A percentile compares a stretch with the other conserved stretches of the same genome.
phyloP scores from a whole-genome alignment of 768 basidiomycete genomes.

The Pleurotus platypus region DNA sequence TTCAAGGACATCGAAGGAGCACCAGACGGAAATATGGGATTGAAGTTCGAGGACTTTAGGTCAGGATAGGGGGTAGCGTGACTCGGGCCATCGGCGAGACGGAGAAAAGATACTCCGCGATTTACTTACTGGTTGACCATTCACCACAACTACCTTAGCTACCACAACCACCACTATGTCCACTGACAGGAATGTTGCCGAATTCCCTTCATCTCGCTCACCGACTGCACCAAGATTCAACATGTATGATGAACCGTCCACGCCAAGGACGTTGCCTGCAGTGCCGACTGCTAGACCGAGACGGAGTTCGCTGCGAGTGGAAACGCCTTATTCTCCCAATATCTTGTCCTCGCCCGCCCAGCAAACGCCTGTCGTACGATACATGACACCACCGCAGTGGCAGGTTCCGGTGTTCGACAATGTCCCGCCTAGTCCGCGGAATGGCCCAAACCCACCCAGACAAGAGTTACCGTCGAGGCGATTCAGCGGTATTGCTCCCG shows the following conservation, averaged over 20 bases:
- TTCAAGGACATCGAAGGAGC: conserved; percentile 56
- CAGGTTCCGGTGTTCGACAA: conserved; percentile 23
- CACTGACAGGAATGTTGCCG: background rate
- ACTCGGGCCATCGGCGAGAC: background rate
- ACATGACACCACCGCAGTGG: conserved; percentile 20
- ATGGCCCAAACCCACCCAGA: background rate
- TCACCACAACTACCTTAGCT: background rate
- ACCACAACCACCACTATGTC: background rate
- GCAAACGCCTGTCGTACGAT: conserved; percentile 12
- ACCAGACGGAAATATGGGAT: conserved; percentile 47
- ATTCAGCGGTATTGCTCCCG: conserved; percentile 15
- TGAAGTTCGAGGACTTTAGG: conserved; percentile 39
- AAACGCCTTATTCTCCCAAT: conserved; percentile 1
- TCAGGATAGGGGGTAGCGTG: background rate
- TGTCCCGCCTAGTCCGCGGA: background rate
- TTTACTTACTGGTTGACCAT: conserved; percentile 4
- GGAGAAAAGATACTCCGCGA: background rate
- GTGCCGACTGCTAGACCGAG: background rate
- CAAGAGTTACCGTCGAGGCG: conserved; percentile 24
- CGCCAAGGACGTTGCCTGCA: background rate
- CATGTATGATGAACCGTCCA: conserved; percentile 1
- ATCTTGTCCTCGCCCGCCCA: conserved; percentile 8
- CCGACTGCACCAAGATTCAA: background rate
- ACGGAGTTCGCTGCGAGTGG: background rate
- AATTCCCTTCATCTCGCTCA: background rate